Conservation (phyloP, 352 stramenopile species). For the Aphanomyces cochlioides region DNA sequence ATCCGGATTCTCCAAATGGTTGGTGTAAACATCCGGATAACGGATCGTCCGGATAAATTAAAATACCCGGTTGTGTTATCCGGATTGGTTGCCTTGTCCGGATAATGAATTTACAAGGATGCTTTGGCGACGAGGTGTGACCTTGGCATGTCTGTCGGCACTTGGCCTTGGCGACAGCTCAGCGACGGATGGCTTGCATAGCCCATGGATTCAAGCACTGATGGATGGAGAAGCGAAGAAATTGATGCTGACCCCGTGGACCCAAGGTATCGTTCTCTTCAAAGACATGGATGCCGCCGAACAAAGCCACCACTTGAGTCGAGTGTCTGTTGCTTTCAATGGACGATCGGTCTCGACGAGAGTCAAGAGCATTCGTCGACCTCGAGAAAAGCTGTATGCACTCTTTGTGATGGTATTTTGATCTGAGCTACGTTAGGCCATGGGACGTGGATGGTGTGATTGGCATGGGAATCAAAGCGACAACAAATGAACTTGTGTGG, state of each 20-base stretch:
- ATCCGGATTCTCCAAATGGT: slow-evolving; percentile 19
- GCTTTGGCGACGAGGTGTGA: background rate
- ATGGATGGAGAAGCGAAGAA: slow-evolving; percentile 4
- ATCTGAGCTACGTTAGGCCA: background rate
- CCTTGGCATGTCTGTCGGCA: too few relatives aligned
- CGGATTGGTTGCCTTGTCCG: background rate
- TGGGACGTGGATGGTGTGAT: slow-evolving; percentile 16
- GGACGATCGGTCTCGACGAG: background rate
- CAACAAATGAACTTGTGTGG: slow-evolving; percentile 3
- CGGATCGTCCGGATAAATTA: background rate
- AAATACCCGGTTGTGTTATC: background rate
- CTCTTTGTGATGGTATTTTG: background rate
- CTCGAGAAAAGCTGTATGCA: background rate
- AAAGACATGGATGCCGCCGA: slow-evolving; percentile 4
- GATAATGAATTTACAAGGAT: background rate
- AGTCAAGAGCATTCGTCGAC: slow-evolving; percentile 7
- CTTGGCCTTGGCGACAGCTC: background rate
- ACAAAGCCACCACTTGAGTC: background rate
- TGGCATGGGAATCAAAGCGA: slow-evolving; percentile 18
- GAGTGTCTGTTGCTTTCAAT: background rate
- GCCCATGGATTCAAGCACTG: slow-evolving; percentile 9
- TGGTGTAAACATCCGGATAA: background rate
- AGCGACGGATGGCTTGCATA: background rate
- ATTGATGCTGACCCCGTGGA: slow-evolving; percentile 10
- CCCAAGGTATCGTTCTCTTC: slow-evolving; percentile 25